Conservation (phyloP, 768 basidiomycete genomes). For the Imleria badia region DNA sequence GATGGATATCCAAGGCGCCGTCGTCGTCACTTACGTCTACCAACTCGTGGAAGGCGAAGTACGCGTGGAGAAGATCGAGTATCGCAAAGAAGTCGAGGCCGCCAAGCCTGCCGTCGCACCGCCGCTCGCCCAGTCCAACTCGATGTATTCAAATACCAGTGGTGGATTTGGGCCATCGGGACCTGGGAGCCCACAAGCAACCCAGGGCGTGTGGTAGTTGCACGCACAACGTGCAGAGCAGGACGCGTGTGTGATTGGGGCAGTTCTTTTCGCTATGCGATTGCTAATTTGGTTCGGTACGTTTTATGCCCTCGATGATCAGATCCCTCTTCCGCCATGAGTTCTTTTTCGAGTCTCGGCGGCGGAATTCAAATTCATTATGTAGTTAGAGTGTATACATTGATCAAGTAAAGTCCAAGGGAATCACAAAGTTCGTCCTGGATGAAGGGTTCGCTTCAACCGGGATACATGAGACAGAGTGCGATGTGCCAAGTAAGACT, state of each 20-base stretch:
- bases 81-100: conserved; percentile 59
- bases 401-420: background rate
- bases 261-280: background rate
- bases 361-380: background rate
- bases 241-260: background rate
- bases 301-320: background rate
- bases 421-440: background rate
- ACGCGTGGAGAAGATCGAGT: conserved; percentile 89
- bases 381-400: background rate
- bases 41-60: conserved; percentile 93
- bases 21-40: conserved; percentile 97
- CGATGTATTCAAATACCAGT: conserved; percentile 29
- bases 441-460: background rate
- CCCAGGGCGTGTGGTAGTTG: conserved; percentile 29
- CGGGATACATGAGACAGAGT: background rate
- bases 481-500: no score
- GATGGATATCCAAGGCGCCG: conserved; percentile 97
- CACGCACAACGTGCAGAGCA: background rate
- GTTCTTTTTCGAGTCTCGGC: background rate
- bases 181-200: conserved; percentile 27
- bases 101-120: conserved; percentile 29
- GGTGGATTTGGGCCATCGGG: conserved; percentile 21
- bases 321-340: background rate
- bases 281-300: background rate
- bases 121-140: conserved; percentile 32